phyloP scores from a whole-genome alignment of 306 rosid genomes.

The Quercus wislizeni region DNA sequence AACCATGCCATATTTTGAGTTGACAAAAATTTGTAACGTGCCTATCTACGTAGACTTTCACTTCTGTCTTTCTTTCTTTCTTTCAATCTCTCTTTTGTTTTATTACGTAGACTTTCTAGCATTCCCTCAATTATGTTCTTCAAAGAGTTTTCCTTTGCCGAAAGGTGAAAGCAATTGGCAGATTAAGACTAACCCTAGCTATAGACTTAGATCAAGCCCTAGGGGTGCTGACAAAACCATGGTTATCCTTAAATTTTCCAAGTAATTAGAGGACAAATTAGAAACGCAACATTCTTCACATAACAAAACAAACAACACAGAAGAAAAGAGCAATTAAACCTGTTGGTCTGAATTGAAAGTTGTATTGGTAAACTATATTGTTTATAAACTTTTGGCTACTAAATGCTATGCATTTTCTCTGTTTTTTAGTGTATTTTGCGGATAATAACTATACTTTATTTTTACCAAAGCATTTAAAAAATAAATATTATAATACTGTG shows the following conservation, averaged over 20 bases:
- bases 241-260: background rate
- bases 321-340: background rate
- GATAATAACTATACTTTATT: background rate
- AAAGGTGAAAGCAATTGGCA: background rate
- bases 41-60: too few relatives aligned
- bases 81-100: too few relatives aligned
- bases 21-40: too few relatives aligned
- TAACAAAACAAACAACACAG: background rate
- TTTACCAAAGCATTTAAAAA: slow-evolving; percentile 34
- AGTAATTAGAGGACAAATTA: background rate
- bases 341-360: too few relatives aligned
- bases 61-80: too few relatives aligned
- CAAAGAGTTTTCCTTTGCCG: background rate
- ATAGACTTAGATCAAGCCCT: background rate
- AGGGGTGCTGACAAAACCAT: background rate
- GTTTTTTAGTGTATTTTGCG: background rate
- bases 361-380: background rate
- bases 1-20: too few relatives aligned
- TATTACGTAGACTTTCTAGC: background rate
- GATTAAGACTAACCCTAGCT: background rate
- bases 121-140: background rate
- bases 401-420: slow-evolving; percentile 6
- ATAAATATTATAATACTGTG: slow-evolving; percentile 11
- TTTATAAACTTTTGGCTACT: background rate
- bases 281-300: background rate